Evolutionary conservation across 805 yeast species (phyloP).

Genomic region (Kodamaea kaohsiungensis): DNA sequence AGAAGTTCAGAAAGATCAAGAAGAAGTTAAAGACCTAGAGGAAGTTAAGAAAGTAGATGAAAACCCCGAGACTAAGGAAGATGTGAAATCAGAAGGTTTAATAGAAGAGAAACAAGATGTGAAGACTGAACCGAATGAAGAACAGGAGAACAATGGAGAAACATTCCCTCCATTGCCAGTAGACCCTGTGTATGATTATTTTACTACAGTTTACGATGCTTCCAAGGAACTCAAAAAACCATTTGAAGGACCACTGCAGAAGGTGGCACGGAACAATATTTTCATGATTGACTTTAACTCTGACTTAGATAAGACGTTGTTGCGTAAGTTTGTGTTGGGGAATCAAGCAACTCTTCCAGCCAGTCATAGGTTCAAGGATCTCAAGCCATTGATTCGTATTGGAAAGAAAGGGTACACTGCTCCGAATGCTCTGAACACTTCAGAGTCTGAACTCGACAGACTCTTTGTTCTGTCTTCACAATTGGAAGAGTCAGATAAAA

Average conservation of each 20-base stretch:
- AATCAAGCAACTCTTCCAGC: constrained; percentile 54
- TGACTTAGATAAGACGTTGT: constrained; percentile 24
- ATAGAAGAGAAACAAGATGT: not conserved
- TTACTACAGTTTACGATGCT: constrained; percentile 1
- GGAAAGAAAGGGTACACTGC: constrained; percentile 34
- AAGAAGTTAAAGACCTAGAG: constrained; percentile 7
- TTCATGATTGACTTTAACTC: constrained; percentile 52
- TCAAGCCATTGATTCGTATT: constrained; percentile 51
- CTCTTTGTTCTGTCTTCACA: constrained; percentile 35
- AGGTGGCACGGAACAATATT: constrained; percentile 55
- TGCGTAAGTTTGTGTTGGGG: constrained; percentile 57
- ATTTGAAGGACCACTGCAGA: constrained; percentile 71
- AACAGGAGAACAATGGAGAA: constrained; percentile 8
- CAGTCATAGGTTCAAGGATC: constrained; percentile 52
- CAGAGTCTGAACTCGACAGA: constrained; percentile 30
- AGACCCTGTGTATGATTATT: constrained; percentile 1
- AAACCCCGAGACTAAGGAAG: not conserved
- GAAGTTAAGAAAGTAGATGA: constrained; percentile 4
- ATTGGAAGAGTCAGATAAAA: constrained; percentile 35
- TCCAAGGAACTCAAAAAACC: constrained; percentile 2
- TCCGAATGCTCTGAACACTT: constrained; percentile 27
- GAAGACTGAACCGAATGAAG: not conserved
- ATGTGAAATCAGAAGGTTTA: not conserved
- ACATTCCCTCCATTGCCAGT: constrained; percentile 15
- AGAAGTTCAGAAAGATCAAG: constrained; percentile 8